Conservation (phyloP, 805 yeast genomes). For the Wickerhamiella kazuoi region DNA sequence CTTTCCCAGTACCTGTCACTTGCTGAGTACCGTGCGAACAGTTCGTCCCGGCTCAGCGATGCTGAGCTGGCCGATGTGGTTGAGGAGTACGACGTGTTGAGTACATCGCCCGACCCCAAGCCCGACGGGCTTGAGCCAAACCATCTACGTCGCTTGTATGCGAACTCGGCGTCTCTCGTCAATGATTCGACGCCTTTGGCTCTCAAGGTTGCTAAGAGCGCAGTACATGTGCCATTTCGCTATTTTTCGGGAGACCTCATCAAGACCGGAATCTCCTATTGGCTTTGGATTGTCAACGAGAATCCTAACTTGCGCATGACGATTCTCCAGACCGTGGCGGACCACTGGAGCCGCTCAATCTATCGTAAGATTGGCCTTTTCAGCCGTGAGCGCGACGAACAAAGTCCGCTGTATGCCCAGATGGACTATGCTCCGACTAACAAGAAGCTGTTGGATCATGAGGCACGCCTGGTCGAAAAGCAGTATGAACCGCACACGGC, state of each 20-base stretch:
- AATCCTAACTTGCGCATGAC: slow-evolving; percentile 38
- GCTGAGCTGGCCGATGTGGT: neutral
- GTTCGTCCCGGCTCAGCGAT: neutral
- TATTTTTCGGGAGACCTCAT: slow-evolving; percentile 42
- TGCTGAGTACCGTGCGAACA: slow-evolving; percentile 2
- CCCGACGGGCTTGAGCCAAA: slow-evolving; percentile 1
- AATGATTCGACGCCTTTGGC: slow-evolving; percentile 4
- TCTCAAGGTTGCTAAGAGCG: slow-evolving; percentile 13
- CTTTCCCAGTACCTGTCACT: slow-evolving; percentile 48
- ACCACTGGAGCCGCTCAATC: slow-evolving; percentile 52
- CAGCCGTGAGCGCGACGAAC: slow-evolving; percentile 35
- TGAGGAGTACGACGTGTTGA: slow-evolving; percentile 1
- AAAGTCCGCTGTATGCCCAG: slow-evolving; percentile 40
- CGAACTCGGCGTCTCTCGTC: slow-evolving; percentile 4
- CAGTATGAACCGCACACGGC: slow-evolving; percentile 49
- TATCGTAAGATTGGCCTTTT: slow-evolving; percentile 46
- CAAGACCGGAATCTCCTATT: slow-evolving; percentile 49
- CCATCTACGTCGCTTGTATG: slow-evolving; percentile 4
- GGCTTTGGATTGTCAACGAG: slow-evolving; percentile 66
- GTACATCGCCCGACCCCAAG: neutral
- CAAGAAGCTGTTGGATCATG: slow-evolving; percentile 36
- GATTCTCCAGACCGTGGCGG: slow-evolving; percentile 51
- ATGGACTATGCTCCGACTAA: slow-evolving; percentile 89
- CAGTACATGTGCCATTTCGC: slow-evolving; percentile 43
- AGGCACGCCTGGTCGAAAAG: slow-evolving; percentile 31